These are phyloP conservation scores for Inga leiocalycina DNA, from an alignment of 306 rosid species.

Conservation along the genomic window DNA sequence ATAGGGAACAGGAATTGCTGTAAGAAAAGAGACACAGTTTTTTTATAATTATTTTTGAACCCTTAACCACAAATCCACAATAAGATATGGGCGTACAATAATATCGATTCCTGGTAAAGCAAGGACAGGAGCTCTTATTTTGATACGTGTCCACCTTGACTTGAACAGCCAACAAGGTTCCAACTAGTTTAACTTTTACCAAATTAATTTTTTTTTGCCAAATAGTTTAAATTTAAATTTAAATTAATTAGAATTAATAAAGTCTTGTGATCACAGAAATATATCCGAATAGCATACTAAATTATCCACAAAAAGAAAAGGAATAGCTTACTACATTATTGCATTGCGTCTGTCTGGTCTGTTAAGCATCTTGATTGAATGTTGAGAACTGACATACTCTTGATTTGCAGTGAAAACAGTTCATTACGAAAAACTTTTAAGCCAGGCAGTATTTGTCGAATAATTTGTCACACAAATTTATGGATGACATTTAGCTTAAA, in stretches of 20 bases:
- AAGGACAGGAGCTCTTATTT: conserved; percentile 33
- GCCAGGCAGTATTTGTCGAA: neutral
- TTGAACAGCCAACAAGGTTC: conserved; percentile 36
- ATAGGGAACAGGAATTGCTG: conserved; percentile 11
- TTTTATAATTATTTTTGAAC: conserved; percentile 19
- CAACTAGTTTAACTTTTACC: neutral
- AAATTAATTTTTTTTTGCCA: neutral
- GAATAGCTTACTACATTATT: neutral
- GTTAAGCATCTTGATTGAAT: neutral
- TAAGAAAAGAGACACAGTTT: conserved; percentile 35
- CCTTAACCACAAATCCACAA: neutral
- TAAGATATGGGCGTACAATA: conserved; percentile 5
- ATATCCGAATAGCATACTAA: neutral
- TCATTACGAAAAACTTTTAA: neutral
- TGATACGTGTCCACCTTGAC: conserved; percentile 33
- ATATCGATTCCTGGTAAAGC: conserved; percentile 19
- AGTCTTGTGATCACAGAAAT: conserved; percentile 14
- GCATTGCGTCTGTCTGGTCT: neutral
- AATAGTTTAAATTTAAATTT: neutral
- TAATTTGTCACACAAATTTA: neutral
- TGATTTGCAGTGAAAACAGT: neutral
- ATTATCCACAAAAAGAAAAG: no score
- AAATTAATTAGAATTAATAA: conserved; percentile 16
- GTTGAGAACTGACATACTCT: neutral
- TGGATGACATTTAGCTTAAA: neutral